Base-by-base conservation (phyloP, 108 stramenopile species). In the Nitzschia sp. region DNA sequence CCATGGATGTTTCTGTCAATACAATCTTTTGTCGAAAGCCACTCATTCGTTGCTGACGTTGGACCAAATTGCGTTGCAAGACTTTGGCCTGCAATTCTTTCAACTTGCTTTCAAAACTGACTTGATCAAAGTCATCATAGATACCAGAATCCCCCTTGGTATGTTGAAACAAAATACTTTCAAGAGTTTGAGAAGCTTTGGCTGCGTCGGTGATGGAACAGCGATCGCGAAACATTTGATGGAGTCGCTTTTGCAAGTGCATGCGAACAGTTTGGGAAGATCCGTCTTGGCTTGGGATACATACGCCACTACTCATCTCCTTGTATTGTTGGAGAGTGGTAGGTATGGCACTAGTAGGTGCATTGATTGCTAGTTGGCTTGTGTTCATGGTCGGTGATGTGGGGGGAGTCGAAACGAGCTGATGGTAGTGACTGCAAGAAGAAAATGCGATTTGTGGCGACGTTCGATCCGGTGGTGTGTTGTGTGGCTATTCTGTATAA, bases 21-120 rank as follows among this genome's bases (percentile, higher is more conserved):
- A 62, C 37, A 21, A 62, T 44, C 22, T 43, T 62, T 10, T 42
- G 37, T 9, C 61, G 61, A 44, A 62, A 62, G 1, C 61, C 61
- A 11, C 43, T 22, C 14, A 62, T 21, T 12, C 21, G 14, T 19
- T 46, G 25, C 17, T 62, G 37, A 0, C 24, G 61, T 17, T 48
- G 46, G 14, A 48, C 46, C 14, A 62, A 21, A 11, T 42, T 17
- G 1, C 61, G 2, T 11, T 40, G 41, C 17, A 62, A 25, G 1
- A 62, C 9, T 46, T 43, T 43, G 20, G 61, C 43, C 19, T 42
- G 22, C 9, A 62, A 15, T 8, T 46, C 61, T 25, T 46, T 62
- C 37, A 62, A 20, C 17, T 43, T 62, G 61, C 42, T 17, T 20
- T n/a, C 43, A 2, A 62, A 17, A 15, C 46, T 15, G 6, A 17